These are phyloP conservation scores for Phaseolus coccineus DNA, from an alignment of 331 rosid species.

Conservation along the genomic window DNA sequence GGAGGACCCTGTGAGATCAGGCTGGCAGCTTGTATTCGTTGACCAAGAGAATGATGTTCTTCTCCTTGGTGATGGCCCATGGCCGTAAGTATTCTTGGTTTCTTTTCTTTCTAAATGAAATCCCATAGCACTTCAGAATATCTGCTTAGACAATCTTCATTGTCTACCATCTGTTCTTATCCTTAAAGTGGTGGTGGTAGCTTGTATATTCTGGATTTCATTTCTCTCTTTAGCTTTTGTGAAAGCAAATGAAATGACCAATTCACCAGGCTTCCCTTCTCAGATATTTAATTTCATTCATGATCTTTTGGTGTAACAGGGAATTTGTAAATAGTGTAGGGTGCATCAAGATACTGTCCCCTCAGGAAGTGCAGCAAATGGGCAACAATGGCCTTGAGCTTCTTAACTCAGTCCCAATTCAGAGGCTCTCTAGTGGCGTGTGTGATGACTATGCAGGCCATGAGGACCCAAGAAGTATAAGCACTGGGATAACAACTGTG, in stretches of 20 bases:
- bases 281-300: background rate
- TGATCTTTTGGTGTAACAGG: constrained; percentile 58
- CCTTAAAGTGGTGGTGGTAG: background rate
- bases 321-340: constrained; percentile 93
- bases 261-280: background rate
- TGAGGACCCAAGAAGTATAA: constrained; percentile 75
- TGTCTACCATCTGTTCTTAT: background rate
- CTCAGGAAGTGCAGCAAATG: constrained; percentile 92
- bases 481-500: constrained; percentile 75
- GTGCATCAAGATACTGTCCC: constrained; percentile 95
- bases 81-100: constrained; percentile 80
- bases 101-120: background rate
- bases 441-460: constrained; percentile 73
- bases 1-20: constrained; percentile 99
- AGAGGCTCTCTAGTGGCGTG: constrained; percentile 71
- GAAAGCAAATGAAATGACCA: background rate
- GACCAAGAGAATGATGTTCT: constrained; percentile 98
- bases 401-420: constrained; percentile 72
- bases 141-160: background rate
- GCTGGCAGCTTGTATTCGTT: constrained; percentile 99
- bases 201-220: constrained; percentile 1
- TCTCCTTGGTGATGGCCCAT: constrained; percentile 98
- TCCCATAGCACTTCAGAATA: constrained; percentile 10
- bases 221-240: background rate
- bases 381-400: constrained; percentile 78